These are phyloP conservation scores for Elasticomyces elasticus DNA, from an alignment of 495 filamentous ascomycete species.

Conservation along the genomic window DNA sequence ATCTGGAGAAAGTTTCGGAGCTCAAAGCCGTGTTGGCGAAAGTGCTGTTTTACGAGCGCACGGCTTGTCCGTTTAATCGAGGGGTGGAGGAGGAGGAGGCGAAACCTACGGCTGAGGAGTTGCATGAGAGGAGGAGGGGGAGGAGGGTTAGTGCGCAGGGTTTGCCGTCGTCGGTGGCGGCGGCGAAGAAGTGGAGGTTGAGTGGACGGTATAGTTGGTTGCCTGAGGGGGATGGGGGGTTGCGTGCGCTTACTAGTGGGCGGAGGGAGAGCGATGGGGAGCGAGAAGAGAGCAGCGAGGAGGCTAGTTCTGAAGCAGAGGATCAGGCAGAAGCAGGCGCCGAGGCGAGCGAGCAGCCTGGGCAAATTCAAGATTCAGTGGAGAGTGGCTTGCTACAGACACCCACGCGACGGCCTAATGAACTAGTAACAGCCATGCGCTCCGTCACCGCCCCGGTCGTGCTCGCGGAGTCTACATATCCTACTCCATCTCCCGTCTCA, in stretches of 20 bases:
- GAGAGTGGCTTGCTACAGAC: no score
- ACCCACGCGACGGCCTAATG: neutral
- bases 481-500: no score
- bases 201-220: conserved; percentile 41
- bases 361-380: no score
- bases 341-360: conserved; percentile 27
- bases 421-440: neutral
- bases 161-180: no score
- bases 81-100: conserved; percentile 65
- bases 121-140: conserved; percentile 53
- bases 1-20: conserved; percentile 48
- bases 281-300: neutral
- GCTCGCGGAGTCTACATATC: no score
- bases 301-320: neutral
- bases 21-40: conserved; percentile 59
- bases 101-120: conserved; percentile 51
- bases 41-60: conserved; percentile 75
- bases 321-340: conserved; percentile 28
- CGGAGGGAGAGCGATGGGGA: neutral
- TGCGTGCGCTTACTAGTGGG: no score
- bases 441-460: neutral
- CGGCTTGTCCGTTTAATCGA: conserved; percentile 72
- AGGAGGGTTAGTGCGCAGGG: conserved; percentile 22
- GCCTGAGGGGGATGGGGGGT: conserved; percentile 28
- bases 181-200: conserved; percentile 35